phyloP scores from a whole-genome alignment of 805 yeast species.

The Candida nitratophila region DNA sequence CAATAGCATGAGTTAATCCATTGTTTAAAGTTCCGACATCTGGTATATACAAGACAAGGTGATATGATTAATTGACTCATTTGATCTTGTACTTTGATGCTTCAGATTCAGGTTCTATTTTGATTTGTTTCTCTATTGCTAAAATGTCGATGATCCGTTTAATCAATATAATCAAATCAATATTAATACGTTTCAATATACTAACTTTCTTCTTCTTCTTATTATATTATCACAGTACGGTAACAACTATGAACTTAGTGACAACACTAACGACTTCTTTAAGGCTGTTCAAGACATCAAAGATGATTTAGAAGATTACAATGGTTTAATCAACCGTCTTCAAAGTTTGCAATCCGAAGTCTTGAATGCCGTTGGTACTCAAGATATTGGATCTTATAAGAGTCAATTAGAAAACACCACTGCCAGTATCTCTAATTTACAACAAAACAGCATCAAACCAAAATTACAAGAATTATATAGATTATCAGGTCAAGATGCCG shows the following conservation, averaged over 20 bases:
- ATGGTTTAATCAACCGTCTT: slow-evolving; percentile 59
- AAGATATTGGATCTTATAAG: slow-evolving; percentile 61
- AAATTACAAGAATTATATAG: slow-evolving; percentile 74
- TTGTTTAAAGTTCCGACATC: no score
- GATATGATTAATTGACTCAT: no score
- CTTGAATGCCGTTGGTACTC: slow-evolving; percentile 65
- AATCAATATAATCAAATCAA: no score
- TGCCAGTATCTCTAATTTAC: slow-evolving; percentile 73
- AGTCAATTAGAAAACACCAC: slow-evolving; percentile 71
- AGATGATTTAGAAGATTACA: slow-evolving; percentile 62
- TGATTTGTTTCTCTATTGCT: no score
- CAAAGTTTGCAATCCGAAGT: slow-evolving; percentile 65
- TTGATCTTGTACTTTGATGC: no score
- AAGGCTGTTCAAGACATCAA: slow-evolving; percentile 62
- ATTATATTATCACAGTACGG: no score
- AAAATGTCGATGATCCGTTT: no score
- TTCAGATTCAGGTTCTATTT: no score
- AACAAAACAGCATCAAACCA: slow-evolving; percentile 57
- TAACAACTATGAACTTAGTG: neutral
- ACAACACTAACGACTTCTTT: slow-evolving; percentile 44
- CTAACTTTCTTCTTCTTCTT: neutral
- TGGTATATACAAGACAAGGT: no score
- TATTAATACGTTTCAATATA: no score
- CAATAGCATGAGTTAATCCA: no score
- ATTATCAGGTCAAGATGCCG: slow-evolving; percentile 60